Conservation (phyloP, 768 basidiomycete species). For the Favolaschia claudopus region DNA sequence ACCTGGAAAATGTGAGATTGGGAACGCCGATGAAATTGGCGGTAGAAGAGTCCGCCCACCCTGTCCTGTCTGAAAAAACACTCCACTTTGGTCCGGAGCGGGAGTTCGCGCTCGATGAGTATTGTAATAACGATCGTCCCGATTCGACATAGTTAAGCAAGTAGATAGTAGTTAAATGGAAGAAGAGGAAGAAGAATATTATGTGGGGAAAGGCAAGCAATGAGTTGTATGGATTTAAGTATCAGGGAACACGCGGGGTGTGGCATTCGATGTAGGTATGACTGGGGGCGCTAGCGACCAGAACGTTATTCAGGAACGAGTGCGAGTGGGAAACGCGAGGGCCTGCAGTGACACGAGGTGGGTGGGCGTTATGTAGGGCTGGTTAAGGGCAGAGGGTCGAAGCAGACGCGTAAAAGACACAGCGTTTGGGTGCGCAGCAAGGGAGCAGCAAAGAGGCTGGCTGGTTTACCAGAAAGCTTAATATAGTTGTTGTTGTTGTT, state of each 20-base stretch:
- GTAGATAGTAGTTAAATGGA: conserved; percentile 42
- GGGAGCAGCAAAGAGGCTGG: conserved; percentile 29
- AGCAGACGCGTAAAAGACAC: conserved; percentile 44
- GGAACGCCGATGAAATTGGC: conserved; percentile 85
- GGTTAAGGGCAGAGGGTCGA: conserved; percentile 43
- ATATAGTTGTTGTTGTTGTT: conserved; percentile 47
- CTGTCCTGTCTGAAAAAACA: conserved; percentile 81
- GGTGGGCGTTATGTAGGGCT: conserved; percentile 48
- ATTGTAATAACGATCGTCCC: conserved; percentile 76
- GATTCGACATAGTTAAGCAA: conserved; percentile 63
- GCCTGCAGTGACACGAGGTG: conserved; percentile 66
- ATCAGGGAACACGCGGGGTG: conserved; percentile 45
- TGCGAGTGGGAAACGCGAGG: conserved; percentile 48
- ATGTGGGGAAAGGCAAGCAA: conserved; percentile 57
- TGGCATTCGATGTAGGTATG: conserved; percentile 35
- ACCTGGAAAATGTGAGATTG: conserved; percentile 92
- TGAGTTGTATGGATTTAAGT: conserved; percentile 56
- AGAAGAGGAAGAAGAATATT: conserved; percentile 61
- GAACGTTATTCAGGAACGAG: conserved; percentile 55
- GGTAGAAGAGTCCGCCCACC: conserved; percentile 90
- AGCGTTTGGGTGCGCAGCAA: conserved; percentile 31
- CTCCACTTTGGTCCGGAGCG: conserved; percentile 67
- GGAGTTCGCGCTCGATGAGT: conserved; percentile 76
- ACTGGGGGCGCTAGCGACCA: conserved; percentile 33
- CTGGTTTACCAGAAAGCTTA: conserved; percentile 44